Base-by-base conservation (phyloP, 1,284 basidiomycete species). In the Omphalotus olearius region DNA sequence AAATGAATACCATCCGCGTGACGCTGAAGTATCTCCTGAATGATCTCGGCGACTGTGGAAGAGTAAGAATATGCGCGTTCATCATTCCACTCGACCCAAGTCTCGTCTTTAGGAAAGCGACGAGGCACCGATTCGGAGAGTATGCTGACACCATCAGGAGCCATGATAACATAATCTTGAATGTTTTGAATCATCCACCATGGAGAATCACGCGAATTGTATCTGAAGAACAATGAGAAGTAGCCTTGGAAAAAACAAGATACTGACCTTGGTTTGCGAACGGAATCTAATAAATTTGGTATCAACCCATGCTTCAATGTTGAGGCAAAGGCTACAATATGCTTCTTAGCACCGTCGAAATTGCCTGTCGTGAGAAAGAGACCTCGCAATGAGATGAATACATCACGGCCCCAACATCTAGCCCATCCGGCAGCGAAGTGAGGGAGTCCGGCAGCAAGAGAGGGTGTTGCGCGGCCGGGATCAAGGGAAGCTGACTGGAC, bases 141-240 rank as follows among this genome's bases (percentile, higher is more conserved):
- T 51, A 99, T 80, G 0, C 83, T 72, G 33, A 90, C 66, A 2
- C 97, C 96, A 57, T 93, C 86, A 0, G 95, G 93, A 1, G 90
- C 91, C 69, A 82, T 87, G 53, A 74, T 75, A 37, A 83, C 85
- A 67, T 98, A 98, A 69, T 98, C 94, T 65, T 98, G 96, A 52
- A 98, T 96, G 63, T 92, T 97, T 67, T 99, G 96, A 52, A 98
- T 69, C 88, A 98, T 97, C 91, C 94, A 99, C 96, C 94, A 97
- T 25, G 93, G 91, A 5, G 89, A 90, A 63, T 94, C 92, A 42
- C 93, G 85, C 7, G 91, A 95, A 64, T 95, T 95, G 66, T 94
- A 95, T 53, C 89, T 87, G 53, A 2, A 30, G 18, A 69, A 20
- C 59, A 52, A 35, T 39, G 47, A 48, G 42, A 53, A 28, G 30